A percentile compares a stretch with the other conserved stretches of the same genome.
phyloP scores from a whole-genome alignment of 192 early-diverging fungal species.

The Coemansia sp. region DNA sequence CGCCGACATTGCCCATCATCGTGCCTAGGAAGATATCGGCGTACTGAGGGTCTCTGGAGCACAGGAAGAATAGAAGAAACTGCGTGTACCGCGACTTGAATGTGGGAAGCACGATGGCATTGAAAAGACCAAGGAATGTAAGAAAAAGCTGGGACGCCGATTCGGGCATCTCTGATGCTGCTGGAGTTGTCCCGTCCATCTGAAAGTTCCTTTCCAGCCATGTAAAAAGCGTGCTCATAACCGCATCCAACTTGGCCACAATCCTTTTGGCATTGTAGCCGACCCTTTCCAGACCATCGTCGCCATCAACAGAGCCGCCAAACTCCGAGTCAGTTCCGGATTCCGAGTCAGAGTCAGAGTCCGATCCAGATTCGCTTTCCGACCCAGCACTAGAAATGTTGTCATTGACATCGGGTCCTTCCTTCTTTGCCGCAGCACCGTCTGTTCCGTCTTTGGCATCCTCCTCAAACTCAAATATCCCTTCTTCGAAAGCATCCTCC shows the following conservation, averaged over 20 bases:
- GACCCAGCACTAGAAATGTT: not conserved
- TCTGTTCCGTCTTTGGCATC: conserved; percentile 40
- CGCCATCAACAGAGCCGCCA: conserved; percentile 7
- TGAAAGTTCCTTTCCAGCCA: conserved; percentile 55
- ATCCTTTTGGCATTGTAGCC: conserved; percentile 53
- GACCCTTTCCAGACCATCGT: conserved; percentile 25
- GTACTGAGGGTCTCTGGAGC: conserved; percentile 65
- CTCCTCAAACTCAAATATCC: conserved; percentile 61
- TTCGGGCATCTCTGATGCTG: conserved; percentile 29
- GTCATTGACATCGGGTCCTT: not conserved
- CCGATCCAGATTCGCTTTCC: conserved; percentile 35
- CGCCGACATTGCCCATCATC: conserved; percentile 59
- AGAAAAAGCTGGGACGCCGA: conserved; percentile 61
- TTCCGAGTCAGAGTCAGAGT: conserved; percentile 22
- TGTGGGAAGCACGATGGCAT: conserved; percentile 75
- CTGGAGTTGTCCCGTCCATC: conserved; percentile 15
- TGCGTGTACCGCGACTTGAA: conserved; percentile 90
- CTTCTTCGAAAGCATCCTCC: conserved; percentile 14
- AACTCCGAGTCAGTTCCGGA: conserved; percentile 39
- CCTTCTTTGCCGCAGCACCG: too few relatives aligned
- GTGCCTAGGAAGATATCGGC: conserved; percentile 79
- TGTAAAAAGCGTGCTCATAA: conserved; percentile 66
- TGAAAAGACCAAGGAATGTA: conserved; percentile 75
- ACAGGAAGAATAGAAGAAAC: conserved; percentile 85
- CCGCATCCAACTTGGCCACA: conserved; percentile 71